phyloP scores from a whole-genome alignment of 768 basidiomycete genomes.

The Lactarius indigo region DNA sequence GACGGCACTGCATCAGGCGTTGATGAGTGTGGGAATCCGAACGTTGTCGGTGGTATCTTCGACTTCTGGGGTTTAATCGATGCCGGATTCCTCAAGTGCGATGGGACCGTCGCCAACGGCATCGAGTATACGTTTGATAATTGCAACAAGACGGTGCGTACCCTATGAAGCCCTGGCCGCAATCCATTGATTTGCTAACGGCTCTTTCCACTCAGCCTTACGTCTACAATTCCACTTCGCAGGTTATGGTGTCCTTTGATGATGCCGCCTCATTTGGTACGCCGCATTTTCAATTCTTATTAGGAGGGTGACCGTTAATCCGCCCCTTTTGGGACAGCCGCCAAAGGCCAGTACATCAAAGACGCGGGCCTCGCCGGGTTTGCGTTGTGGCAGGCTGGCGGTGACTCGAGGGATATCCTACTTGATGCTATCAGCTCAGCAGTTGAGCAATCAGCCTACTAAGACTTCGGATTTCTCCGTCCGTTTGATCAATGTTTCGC shows the following conservation, averaged over 20 bases:
- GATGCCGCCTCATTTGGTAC: constrained; percentile 50
- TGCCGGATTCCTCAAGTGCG: constrained; percentile 6
- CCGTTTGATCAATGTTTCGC: too few relatives aligned
- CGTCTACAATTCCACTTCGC: constrained; percentile 52
- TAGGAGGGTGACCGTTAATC: background rate
- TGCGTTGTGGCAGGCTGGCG: constrained; percentile 43
- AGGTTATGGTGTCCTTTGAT: constrained; percentile 66
- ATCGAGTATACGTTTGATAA: constrained; percentile 55
- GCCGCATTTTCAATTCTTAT: background rate
- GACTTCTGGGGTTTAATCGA: constrained; percentile 23
- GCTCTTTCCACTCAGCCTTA: constrained; percentile 49
- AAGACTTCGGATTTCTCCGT: background rate
- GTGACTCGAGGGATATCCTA: constrained; percentile 39
- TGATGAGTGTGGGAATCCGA: constrained; percentile 37
- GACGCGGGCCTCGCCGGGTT: constrained; percentile 36
- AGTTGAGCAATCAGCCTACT: background rate
- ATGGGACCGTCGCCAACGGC: constrained; percentile 30
- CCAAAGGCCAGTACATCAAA: constrained; percentile 42
- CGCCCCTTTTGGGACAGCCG: constrained; percentile 26
- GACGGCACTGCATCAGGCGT: constrained; percentile 27
- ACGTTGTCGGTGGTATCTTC: constrained; percentile 18
- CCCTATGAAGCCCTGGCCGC: constrained; percentile 26
- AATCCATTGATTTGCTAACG: background rate
- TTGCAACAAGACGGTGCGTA: constrained; percentile 68
- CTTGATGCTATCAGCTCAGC: constrained; percentile 32